Base-by-base conservation (phyloP, 495 filamentous ascomycete genomes). In the Penicillium cosmopolitanum region DNA sequence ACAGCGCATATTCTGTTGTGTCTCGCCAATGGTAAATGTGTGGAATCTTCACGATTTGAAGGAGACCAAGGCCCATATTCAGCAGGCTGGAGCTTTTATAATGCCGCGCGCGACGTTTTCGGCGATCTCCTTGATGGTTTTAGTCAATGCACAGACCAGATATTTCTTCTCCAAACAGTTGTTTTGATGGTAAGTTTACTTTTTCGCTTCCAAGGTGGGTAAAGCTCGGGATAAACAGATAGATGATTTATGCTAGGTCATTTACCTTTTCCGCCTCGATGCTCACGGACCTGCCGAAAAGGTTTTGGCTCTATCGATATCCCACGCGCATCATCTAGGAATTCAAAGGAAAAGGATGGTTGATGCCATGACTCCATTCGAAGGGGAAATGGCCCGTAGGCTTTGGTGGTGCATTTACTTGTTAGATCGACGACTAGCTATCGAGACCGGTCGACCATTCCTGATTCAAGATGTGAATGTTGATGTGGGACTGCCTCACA, bases 181-280 rank as follows among this genome's bases (percentile, higher is more conserved):
- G 5, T 62, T 5, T 52, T 72, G 31, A 67, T 69, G 58, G 66
- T 72, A 58, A 44, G 56, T 25, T 10, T 19, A 28, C 8, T 11
- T 28, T 21, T 33, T 31, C 18, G 25, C 15, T 43, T 43, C 21
- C 21, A 3, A 21, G 12, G 43, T 40, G 6, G 2, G 19, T 7
- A 2, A 43, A 31, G 28, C 28, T 31, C 28, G 28, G 28, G 28
- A 9, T 31, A 31, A 0, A 31, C 5, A 31, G 19, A n/a, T 59
- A 34, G 62, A 21, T 15, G 3, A 31, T 31, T 0, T 50, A 18
- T 47, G n/a, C 9, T 16, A 71, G 69, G 60, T 66, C 28, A 46
- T 69, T 11, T 72, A 72, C 42, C 64, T 72, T 23, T 72, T 72
- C 23, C 69, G 69, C 10, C 44, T 72, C 13, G 69, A 72, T 46